Percentiles rank a stretch among this genome's conserved stretches.
Evolutionary conservation across 2,329 filamentous ascomycete genomes (phyloP).

Genomic region (Aureobasidium sp.): DNA sequence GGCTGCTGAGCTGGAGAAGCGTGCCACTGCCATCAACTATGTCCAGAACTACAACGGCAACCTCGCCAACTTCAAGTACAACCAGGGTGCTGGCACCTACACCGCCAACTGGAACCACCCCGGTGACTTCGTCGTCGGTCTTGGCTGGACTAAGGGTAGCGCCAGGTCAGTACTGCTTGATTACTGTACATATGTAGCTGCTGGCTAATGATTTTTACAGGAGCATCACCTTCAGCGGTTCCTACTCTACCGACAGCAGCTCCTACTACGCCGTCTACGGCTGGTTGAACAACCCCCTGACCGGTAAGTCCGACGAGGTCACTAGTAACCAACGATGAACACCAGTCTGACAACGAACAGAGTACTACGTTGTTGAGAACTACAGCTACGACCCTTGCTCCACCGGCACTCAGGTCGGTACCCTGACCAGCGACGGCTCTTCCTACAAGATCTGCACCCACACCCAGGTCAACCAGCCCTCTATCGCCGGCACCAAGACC

Average conservation of each 20-base stretch:
- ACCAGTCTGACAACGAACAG: conserved; percentile 25
- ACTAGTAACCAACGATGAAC: not conserved
- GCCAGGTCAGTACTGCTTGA: not conserved
- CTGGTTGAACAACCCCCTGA: conserved; percentile 45
- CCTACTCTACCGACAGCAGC: conserved; percentile 42
- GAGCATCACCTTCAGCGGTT: conserved; percentile 42
- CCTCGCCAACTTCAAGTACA: conserved; percentile 16
- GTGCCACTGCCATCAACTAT: conserved; percentile 15
- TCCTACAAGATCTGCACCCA: conserved; percentile 45
- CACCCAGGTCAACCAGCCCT: conserved; percentile 38
- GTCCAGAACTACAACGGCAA: conserved; percentile 14
- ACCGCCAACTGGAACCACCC: conserved; percentile 19
- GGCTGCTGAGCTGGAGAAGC: not conserved
- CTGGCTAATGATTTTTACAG: conserved; percentile 23
- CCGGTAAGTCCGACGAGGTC: conserved; percentile 13
- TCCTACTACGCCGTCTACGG: conserved; percentile 49
- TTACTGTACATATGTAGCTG: not conserved
- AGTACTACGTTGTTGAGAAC: conserved; percentile 52
- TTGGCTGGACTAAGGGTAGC: conserved; percentile 17
- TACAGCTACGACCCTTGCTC: conserved; percentile 39
- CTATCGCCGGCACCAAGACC: conserved; percentile 45
- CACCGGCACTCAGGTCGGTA: conserved; percentile 40
- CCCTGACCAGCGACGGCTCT: conserved; percentile 45
- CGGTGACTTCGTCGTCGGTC: conserved; percentile 20
- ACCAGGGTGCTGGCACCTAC: conserved; percentile 17